Evolutionary conservation across 2,329 filamentous ascomycete species (phyloP).

Genomic region (Parasarocladium wereldwijsianum): DNA sequence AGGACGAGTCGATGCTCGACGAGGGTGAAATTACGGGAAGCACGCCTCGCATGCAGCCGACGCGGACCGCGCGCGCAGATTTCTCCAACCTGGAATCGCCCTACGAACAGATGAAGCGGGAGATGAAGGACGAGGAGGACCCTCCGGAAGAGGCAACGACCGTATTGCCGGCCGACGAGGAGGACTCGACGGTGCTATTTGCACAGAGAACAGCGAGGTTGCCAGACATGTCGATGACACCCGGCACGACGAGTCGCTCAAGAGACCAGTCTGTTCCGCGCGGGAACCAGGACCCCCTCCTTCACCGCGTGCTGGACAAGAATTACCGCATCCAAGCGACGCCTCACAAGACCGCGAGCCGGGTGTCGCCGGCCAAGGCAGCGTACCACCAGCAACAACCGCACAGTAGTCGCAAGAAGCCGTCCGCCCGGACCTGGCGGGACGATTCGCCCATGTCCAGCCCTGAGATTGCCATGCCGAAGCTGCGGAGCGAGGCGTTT

Average conservation of each 20-base stretch:
- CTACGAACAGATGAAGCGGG: constrained; percentile 58
- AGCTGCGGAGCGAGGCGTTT: constrained; percentile 75
- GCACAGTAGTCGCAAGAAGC: constrained; percentile 10
- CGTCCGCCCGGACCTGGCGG: constrained; percentile 24
- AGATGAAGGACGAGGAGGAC: constrained; percentile 38
- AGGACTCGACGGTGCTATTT: constrained; percentile 33
- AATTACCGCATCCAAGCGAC: constrained; percentile 91
- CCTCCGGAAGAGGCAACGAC: too few relatives aligned
- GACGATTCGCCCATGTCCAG: constrained; percentile 53
- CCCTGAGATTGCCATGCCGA: constrained; percentile 66
- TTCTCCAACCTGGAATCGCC: constrained; percentile 59
- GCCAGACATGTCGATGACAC: constrained; percentile 50
- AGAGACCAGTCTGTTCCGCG: constrained; percentile 18
- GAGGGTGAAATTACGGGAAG: constrained; percentile 49
- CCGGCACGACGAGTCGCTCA: constrained; percentile 17
- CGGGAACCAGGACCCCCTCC: constrained; percentile 53
- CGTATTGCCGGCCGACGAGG: constrained; percentile 22
- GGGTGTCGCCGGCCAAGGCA: constrained; percentile 30
- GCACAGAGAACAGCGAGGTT: constrained; percentile 38
- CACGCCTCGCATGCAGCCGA: constrained; percentile 46
- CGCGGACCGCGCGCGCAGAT: constrained; percentile 32
- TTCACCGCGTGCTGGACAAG: constrained; percentile 89
- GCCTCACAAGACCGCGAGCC: constrained; percentile 46
- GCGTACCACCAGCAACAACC: constrained; percentile 19
- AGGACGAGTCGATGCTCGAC: constrained; percentile 54